Percentiles rank a stretch among this genome's conserved stretches.
Evolutionary conservation across 139 green algal species (phyloP).

Genomic region (Tetradesmus obliquus): DNA sequence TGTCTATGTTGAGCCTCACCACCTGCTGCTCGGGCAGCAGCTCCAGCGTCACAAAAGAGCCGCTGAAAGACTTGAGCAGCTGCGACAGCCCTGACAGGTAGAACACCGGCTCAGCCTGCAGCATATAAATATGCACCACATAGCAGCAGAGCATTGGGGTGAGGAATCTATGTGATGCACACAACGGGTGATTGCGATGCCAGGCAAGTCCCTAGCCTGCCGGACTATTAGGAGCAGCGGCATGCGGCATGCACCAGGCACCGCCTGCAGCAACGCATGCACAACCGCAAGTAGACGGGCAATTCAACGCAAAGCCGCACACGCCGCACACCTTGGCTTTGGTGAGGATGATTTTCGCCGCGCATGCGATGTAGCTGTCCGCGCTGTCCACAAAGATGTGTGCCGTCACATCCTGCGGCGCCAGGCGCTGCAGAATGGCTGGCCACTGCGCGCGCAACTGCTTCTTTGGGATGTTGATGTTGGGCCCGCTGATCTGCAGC

Average conservation of each 20-base stretch:
- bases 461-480: conserved; percentile 47
- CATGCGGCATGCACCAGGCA: too few relatives aligned
- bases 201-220: too few relatives aligned
- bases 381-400: conserved; percentile 41
- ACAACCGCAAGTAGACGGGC: too few relatives aligned
- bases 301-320: too few relatives aligned
- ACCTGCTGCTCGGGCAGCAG: conserved; percentile 6
- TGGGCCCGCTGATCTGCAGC: conserved; percentile 47
- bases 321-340: conserved; percentile 36
- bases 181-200: too few relatives aligned
- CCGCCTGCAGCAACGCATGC: too few relatives aligned
- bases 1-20: conserved; percentile 36
- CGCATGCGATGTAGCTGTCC: conserved; percentile 35
- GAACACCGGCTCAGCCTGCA: conserved; percentile 44
- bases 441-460: conserved; percentile 44
- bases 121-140: too few relatives aligned
- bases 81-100: conserved; percentile 35
- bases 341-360: conserved; percentile 44
- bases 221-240: too few relatives aligned
- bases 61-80: conserved; percentile 34
- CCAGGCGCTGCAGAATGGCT: conserved; percentile 11
- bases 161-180: too few relatives aligned
- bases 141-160: too few relatives aligned
- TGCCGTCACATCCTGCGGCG: conserved; percentile 34
- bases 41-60: conserved; percentile 37